Base-by-base conservation (phyloP, 2,329 filamentous ascomycete species). In the Byssoonygena ceratinophila region DNA sequence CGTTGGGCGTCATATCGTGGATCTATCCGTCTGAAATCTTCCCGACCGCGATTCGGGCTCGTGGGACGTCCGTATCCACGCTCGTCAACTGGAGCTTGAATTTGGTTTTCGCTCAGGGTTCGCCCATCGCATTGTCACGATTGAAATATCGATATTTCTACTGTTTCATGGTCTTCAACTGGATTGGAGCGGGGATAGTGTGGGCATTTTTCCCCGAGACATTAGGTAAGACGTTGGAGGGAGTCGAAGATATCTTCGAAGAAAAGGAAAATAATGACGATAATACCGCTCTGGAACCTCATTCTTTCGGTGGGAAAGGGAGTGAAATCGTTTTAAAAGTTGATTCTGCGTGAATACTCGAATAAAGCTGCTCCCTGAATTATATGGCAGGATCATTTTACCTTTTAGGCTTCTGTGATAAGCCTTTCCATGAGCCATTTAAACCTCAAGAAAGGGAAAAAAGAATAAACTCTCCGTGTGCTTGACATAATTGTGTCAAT, bases 91-190 rank as follows among this genome's bases (percentile, higher is more conserved):
- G 72, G 72, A 63, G 64, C 12, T 51, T 73, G 22, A 74, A 71
- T 54, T 62, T 77, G 3, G 61, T 77, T 18, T 74, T 78, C 53
- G 71, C 71, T 5, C 74, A 77, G 53, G 75, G 75, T 55, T 71
- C 70, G 2, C 75, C 75, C 0, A 65, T 67, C 23, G 74, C 72
- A 0, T 62, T 75, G 2, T 64, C 63, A 0, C 60, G 57, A 1
- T 62, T 76, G 16, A 71, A 68, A 0, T 77, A 76, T 56, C 61
- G 65, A 18, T 79, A 76, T 59, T 78, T 75, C 41, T 76, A 75
- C 58, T 64, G 71, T 11, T 75, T 76, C 59, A 69, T 70, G 39
- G 74, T 69, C 5, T 74, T 76, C 59, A 76, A 75, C 54, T 65
- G 74, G 60, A 65, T 67, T 14, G 73, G 68, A 3, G 65, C 68